Evolutionary conservation across 2,329 filamentous ascomycete genomes (phyloP), one percentile per base, ranked within the genome.

Genomic region (Alternaria consortialis): DNA sequence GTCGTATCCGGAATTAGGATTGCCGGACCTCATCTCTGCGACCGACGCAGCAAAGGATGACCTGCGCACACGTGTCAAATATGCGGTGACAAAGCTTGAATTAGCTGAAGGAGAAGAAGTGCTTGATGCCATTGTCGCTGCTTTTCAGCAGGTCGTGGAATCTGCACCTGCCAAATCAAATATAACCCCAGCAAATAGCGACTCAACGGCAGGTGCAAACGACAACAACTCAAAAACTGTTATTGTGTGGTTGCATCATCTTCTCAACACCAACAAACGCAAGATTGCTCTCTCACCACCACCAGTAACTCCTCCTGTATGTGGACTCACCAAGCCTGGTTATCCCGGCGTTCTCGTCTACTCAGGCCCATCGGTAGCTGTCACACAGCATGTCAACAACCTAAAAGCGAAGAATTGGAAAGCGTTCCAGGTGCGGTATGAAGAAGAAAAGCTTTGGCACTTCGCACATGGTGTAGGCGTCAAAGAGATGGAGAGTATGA

Each of bases 331-430:
- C 0, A 83, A 83, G 58, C 81, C 81, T 2, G 81, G 81, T 8
- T 82, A 83, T 57, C 81, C 81, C 23, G 81, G 81, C 13, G 71
- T 83, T 5, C 71, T 83, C 60, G 60, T 83, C 32, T 83, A 81
- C 60, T 78, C 78, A 4, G 81, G 81, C 0, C 77, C 79, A 3
- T 62, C 67, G 0, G 43, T 56, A 11, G 74, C 74, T 2, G 80
- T 83, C 25, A 70, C 72, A 43, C 79, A 79, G 40, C 81, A 83
- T 60, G 77, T 83, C 36, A 77, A 75, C 37, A 74, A 73, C 20
- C 68, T 83, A 17, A 83, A 82, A 57, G 68, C 69, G 15, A 74
- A 79, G 62, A 82, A 82, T 20, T 83, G 81, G 81, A 74, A 78
- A 44, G 81, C 81, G 0, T 83, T 83, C 53, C 81, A 83, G 62